Percentiles rank a stretch among this genome's conserved stretches.
Evolutionary conservation across 805 yeast genomes (phyloP).

Genomic region (Kodamaea sagamina): DNA sequence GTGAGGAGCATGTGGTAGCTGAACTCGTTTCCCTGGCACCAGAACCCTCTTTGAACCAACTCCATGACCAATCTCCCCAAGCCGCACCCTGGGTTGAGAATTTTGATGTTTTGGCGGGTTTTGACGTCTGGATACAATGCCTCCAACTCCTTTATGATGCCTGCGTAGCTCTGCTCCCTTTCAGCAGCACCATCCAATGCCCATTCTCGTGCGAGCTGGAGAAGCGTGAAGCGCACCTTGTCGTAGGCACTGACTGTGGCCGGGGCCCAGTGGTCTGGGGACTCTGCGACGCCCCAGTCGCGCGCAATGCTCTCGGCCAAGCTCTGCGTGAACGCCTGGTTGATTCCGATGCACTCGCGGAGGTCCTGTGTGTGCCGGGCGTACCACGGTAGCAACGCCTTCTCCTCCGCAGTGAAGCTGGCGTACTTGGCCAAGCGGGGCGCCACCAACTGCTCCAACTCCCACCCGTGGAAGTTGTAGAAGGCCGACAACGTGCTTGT

Average conservation of each 20-base stretch:
- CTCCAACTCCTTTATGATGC: slow-evolving; percentile 39
- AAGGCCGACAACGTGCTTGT: slow-evolving; percentile 40
- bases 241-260: slow-evolving; percentile 49
- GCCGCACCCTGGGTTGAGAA: slow-evolving; percentile 67
- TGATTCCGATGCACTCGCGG: slow-evolving; percentile 44
- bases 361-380: slow-evolving; percentile 41
- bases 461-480: slow-evolving; percentile 35
- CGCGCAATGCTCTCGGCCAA: slow-evolving; percentile 47
- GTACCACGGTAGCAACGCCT: slow-evolving; percentile 52
- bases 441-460: slow-evolving; percentile 32
- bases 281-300: slow-evolving; percentile 51
- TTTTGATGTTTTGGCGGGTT: slow-evolving; percentile 39
- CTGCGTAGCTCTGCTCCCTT: slow-evolving; percentile 39
- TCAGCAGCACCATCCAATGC: slow-evolving; percentile 52
- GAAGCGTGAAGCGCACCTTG: slow-evolving; percentile 56
- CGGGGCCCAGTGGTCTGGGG: slow-evolving; percentile 44
- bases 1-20: slow-evolving; percentile 64
- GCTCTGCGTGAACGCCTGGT: slow-evolving; percentile 43
- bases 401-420: slow-evolving; percentile 42
- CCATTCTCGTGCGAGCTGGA: slow-evolving; percentile 67
- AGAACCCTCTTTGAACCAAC: slow-evolving; percentile 54
- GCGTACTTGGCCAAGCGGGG: slow-evolving; percentile 32
- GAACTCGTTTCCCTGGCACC: slow-evolving; percentile 68
- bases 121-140: slow-evolving; percentile 37
- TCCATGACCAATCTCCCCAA: slow-evolving; percentile 61